Evolutionary conservation across 2,329 filamentous ascomycete species (phyloP), one percentile per base, ranked within the genome.

Genomic region (Trichoderma sp.): DNA sequence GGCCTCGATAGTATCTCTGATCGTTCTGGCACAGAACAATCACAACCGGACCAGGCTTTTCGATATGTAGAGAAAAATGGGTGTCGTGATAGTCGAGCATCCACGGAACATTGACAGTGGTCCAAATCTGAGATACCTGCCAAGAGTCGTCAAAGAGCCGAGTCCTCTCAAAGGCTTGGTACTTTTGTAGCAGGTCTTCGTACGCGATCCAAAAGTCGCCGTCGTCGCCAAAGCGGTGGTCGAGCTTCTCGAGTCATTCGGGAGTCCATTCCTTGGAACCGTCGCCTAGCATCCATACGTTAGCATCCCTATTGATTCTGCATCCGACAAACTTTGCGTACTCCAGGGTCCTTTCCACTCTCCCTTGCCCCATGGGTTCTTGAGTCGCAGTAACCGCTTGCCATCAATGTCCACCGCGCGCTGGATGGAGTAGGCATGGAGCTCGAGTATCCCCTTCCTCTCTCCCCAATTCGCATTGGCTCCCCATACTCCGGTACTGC

Each of bases 311-410:
- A n/a, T 55, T 7, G 10, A 10, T 7, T 6, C 3, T 28, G 28
- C 5, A 7, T 7, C 6, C 3, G 0, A 45, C 1, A 7, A 12
- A 1, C 14, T 34, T 21, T 47, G 7, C 75, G 69, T 67, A 73
- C 85, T 88, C 91, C 91, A 95, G 1, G 90, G 82, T 1, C 92
- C 92, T 34, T 85, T 90, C 91, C 91, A 95, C 76, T 93, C 91
- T 39, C 85, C 86, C 68, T 87, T 87, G 1, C 91, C 92, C 91
- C 91, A 95, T 0, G 92, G 92, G 70, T 95, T 95, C 68, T 82
- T 84, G 45, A 92, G 78, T 58, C 88, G 82, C 3, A 92, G 79
- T 1, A 93, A 78, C 2, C 88, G 83, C 68, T 84, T 81, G 68
- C 87, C 83, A 34, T 82, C 81, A 9, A 85, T 75, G 28, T 81